These are phyloP conservation scores for Dactylellina leptospora DNA, from an alignment of 2,329 filamentous ascomycete genomes.

Conservation along the genomic window DNA sequence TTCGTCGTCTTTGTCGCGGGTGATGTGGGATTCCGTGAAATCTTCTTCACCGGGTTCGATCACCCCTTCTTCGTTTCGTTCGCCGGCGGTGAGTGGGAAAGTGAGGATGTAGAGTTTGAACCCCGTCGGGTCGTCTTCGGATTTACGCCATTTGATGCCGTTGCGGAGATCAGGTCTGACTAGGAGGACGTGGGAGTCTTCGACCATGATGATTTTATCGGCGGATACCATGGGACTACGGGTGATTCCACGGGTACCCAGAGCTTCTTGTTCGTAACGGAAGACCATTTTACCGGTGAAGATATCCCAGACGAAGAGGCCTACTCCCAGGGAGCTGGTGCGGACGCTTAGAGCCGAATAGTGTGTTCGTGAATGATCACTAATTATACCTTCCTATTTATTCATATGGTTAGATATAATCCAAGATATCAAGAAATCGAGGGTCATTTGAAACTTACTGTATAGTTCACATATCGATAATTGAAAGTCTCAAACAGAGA, in stretches of 20 bases:
- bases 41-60: slow-evolving; percentile 22
- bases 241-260: slow-evolving; percentile 25
- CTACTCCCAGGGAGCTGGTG: slow-evolving; percentile 36
- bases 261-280: slow-evolving; percentile 42
- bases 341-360: slow-evolving; percentile 47
- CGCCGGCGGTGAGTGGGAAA: slow-evolving; percentile 22
- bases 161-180: slow-evolving; percentile 45
- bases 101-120: slow-evolving; percentile 48
- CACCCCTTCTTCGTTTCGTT: slow-evolving; percentile 21
- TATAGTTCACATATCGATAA: slow-evolving; percentile 51
- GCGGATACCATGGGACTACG: slow-evolving; percentile 24
- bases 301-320: slow-evolving; percentile 50
- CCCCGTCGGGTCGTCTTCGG: slow-evolving; percentile 16
- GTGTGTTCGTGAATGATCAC: slow-evolving; percentile 48
- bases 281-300: slow-evolving; percentile 38
- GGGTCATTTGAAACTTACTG: slow-evolving; percentile 18
- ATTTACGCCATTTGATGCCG: slow-evolving; percentile 29
- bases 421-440: neutral
- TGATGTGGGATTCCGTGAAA: slow-evolving; percentile 23
- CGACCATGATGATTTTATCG: slow-evolving; percentile 47
- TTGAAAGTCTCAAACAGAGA: slow-evolving; percentile 47
- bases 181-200: slow-evolving; percentile 41
- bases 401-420: neutral
- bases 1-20: slow-evolving; percentile 48
- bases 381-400: slow-evolving; percentile 44